phyloP scores from a whole-genome alignment of 495 filamentous ascomycete species.

The Acidomyces sp. region DNA sequence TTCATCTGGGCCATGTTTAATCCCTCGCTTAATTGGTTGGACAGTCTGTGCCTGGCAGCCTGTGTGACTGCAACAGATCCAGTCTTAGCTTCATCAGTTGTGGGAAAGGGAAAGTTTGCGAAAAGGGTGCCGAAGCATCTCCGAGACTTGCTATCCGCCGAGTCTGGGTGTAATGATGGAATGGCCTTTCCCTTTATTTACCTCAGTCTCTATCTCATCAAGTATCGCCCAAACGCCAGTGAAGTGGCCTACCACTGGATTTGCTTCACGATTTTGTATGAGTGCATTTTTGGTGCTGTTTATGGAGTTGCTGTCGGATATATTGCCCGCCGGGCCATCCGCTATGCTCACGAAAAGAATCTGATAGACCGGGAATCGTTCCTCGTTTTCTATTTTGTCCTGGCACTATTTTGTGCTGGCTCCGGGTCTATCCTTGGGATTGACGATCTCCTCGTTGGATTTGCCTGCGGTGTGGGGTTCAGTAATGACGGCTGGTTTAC shows the following conservation, averaged over 20 bases:
- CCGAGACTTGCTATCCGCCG: conserved; percentile 85
- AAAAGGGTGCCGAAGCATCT: conserved; percentile 95
- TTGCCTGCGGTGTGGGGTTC: conserved; percentile 89
- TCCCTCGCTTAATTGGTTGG: conserved; percentile 66
- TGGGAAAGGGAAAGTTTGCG: conserved; percentile 97
- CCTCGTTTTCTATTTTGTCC: conserved; percentile 94
- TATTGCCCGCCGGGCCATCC: conserved; percentile 77
- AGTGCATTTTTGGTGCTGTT: conserved; percentile 85
- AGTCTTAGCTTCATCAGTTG: conserved; percentile 92
- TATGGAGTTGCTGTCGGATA: conserved; percentile 86
- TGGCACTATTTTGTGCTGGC: conserved; percentile 93
- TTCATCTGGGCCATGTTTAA: conserved; percentile 91
- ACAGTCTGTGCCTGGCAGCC: conserved; percentile 72
- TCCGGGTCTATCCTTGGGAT: conserved; percentile 84
- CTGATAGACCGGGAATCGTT: conserved; percentile 95
- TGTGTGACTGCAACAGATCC: conserved; percentile 98
- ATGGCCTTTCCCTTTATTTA: conserved; percentile 99
- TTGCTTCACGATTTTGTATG: conserved; percentile 81
- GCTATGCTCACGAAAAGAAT: conserved; percentile 69
- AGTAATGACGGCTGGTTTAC: conserved; percentile 99
- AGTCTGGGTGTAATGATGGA: conserved; percentile 98
- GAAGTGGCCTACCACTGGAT: conserved; percentile 79
- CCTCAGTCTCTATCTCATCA: conserved; percentile 74
- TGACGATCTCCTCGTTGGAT: conserved; percentile 94
- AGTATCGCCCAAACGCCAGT: conserved; percentile 52